Conservation (phyloP, 208 protist species). For the Leishmania lainsoni region DNA sequence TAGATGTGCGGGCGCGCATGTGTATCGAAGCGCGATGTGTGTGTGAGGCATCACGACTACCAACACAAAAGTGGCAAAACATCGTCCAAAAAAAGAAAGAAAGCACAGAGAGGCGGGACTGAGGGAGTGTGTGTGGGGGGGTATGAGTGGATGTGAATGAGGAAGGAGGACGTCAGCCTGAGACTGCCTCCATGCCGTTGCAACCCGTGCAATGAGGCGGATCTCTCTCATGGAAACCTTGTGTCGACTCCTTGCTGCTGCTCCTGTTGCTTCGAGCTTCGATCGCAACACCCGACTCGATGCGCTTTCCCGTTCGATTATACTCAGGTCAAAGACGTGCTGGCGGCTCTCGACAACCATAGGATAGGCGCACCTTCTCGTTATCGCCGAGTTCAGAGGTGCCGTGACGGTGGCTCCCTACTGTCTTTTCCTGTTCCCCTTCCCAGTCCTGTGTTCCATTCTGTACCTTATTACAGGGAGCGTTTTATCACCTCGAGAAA, state of each 20-base stretch:
- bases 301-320: not conserved
- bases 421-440: not conserved
- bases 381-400: not conserved
- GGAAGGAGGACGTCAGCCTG: not conserved
- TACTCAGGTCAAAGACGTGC: not conserved
- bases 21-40: not conserved
- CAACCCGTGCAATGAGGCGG: not conserved
- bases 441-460: not conserved
- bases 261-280: not conserved
- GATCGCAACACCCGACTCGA: not conserved
- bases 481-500: not conserved
- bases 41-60: not conserved
- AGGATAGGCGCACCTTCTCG: too few relatives aligned
- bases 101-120: not conserved
- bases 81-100: not conserved
- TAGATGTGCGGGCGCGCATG: too few relatives aligned
- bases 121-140: too few relatives aligned
- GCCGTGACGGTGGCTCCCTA: not conserved
- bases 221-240: not conserved
- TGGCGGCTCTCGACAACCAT: too few relatives aligned
- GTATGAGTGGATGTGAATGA: not conserved
- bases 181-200: not conserved
- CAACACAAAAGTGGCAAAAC: not conserved
- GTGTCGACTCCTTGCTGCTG: not conserved
- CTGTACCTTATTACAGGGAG: not conserved